Evolutionary conservation across 164 flowering plant species (phyloP).

Genomic region (Vitis riparia): DNA sequence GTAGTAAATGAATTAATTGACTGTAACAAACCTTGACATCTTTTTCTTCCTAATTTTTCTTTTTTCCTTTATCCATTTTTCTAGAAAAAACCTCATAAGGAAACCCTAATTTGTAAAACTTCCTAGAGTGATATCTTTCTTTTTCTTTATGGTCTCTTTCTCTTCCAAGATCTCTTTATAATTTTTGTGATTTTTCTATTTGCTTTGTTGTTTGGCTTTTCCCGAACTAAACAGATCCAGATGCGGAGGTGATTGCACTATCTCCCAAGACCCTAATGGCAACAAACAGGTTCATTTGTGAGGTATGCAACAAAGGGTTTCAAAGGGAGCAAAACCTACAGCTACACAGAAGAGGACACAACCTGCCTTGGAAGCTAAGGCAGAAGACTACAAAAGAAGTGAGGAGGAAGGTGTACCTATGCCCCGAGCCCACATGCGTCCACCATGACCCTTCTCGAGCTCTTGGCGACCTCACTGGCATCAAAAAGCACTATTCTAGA

Average conservation of each 20-base stretch:
- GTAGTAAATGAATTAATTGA: too few species aligned
- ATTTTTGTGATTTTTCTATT: neutral
- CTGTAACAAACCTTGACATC: too few species aligned
- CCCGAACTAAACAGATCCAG: slow-evolving; percentile 59
- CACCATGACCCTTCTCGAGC: slow-evolving; percentile 89
- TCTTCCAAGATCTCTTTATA: neutral
- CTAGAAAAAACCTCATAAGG: too few species aligned
- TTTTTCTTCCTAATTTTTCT: too few species aligned
- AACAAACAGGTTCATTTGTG: slow-evolving; percentile 87
- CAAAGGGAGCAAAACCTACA: slow-evolving; percentile 93
- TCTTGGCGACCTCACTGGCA: slow-evolving; percentile 92
- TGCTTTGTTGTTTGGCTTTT: slow-evolving; percentile 15
- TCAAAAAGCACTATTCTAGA: slow-evolving; percentile 81
- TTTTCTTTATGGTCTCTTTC: neutral
- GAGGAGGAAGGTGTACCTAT: slow-evolving; percentile 69
- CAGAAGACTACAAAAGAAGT: slow-evolving; percentile 83
- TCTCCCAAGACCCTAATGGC: slow-evolving; percentile 93
- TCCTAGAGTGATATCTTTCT: neutral
- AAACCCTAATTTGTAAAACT: too few species aligned
- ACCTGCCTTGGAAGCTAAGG: slow-evolving; percentile 87
- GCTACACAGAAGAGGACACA: slow-evolving; percentile 94
- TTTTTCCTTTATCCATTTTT: too few species aligned
- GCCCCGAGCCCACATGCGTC: slow-evolving; percentile 89
- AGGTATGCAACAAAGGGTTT: slow-evolving; percentile 91
- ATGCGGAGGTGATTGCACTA: slow-evolving; percentile 85